phyloP scores from a whole-genome alignment of 164 flowering plant genomes.

The Sextonia rubra region DNA sequence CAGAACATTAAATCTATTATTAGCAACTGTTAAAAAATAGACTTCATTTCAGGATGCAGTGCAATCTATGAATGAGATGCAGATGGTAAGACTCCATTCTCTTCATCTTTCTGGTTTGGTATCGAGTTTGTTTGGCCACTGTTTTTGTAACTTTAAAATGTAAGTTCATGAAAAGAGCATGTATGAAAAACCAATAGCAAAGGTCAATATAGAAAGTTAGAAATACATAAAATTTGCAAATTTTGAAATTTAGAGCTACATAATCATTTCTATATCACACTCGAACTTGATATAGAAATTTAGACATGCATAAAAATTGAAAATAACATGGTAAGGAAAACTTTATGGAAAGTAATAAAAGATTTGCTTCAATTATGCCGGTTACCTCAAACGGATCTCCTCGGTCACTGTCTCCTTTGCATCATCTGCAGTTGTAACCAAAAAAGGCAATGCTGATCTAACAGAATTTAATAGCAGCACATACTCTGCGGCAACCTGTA shows the following conservation, averaged over 20 bases:
- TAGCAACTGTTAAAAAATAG: no score
- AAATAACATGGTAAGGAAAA: neutral
- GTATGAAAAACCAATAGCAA: no score
- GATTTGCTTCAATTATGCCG: neutral
- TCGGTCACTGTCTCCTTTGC: slow-evolving; percentile 71
- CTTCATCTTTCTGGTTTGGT: neutral
- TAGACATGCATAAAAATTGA: neutral
- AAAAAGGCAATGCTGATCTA: slow-evolving; percentile 66
- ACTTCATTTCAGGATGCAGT: no score
- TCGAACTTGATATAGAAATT: neutral
- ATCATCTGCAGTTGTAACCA: slow-evolving; percentile 79
- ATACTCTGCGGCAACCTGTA: slow-evolving; percentile 81
- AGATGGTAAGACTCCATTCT: neutral
- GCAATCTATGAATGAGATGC: no score
- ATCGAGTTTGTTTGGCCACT: neutral
- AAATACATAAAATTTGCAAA: no score
- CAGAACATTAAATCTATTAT: no score
- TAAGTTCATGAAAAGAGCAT: no score
- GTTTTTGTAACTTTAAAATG: neutral
- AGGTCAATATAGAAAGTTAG: no score
- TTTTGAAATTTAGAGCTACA: no score
- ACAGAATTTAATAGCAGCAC: slow-evolving; percentile 80
- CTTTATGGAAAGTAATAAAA: neutral
- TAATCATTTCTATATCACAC: neutral
- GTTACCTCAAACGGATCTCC: slow-evolving; percentile 84